Conservation (phyloP, 1,284 basidiomycete species). For the Apiotrichum sp. region DNA sequence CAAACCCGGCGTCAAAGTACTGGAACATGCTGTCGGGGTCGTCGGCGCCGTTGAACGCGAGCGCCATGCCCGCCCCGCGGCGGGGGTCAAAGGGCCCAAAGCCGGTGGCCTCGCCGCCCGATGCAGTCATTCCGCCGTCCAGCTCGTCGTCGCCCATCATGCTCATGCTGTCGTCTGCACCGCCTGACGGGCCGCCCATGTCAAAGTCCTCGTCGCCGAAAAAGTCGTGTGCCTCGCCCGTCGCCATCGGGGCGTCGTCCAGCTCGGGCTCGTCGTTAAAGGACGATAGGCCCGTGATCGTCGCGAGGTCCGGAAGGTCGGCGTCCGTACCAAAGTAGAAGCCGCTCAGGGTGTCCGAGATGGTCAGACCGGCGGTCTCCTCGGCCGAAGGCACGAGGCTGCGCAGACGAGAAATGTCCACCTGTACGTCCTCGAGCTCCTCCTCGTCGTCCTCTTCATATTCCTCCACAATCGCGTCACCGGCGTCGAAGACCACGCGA, state of each 20-base stretch:
- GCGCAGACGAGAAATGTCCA: conserved; percentile 58
- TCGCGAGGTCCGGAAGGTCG: conserved; percentile 47
- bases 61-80: conserved; percentile 67
- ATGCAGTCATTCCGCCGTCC: conserved; percentile 25
- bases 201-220: conserved; percentile 62
- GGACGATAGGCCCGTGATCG: conserved; percentile 26
- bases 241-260: conserved; percentile 1
- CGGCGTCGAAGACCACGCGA: conserved; percentile 91
- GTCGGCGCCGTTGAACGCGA: conserved; percentile 69
- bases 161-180: conserved; percentile 46
- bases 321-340: conserved; percentile 73
- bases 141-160: conserved; percentile 47
- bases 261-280: conserved; percentile 17
- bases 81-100: conserved; percentile 70
- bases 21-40: conserved; percentile 64
- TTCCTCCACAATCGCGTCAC: conserved; percentile 71
- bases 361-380: conserved; percentile 60
- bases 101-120: conserved; percentile 43
- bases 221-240: conserved; percentile 41
- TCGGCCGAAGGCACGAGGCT: conserved; percentile 66
- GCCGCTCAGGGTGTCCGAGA: conserved; percentile 68
- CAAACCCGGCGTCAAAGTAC: conserved; percentile 84
- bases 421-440: conserved; percentile 48
- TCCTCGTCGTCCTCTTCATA: conserved; percentile 56
- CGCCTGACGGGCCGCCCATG: conserved; percentile 56